Evolutionary conservation across 1,139 yeast species (phyloP), one percentile per base, ranked within the genome.

Genomic region (Groenewaldozyma auringiensis): DNA sequence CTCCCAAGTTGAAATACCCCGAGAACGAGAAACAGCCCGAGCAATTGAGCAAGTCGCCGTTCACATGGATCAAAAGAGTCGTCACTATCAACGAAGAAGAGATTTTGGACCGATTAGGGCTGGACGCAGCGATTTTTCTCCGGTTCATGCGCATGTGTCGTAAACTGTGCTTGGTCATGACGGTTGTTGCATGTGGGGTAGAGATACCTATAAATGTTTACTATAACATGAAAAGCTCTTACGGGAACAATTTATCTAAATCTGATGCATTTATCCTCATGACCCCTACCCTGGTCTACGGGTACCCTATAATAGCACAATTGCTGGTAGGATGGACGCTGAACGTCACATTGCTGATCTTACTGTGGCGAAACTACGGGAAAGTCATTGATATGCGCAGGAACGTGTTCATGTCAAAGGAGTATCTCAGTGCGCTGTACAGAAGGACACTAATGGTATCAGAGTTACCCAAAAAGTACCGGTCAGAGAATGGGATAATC

Each of bases 141-240:
- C 55, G 63, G 34, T 64, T 66, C 44, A 53, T 59, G 39, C 53
- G 51, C 18, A 64, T 68, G 69, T 53, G 61, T 43, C 57, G 69
- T 16, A 56, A 61, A 50, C 27, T 47, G 31, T 66, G 67, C 45
- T 40, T 58, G 13, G 46, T 61, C 4, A 49, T 67, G 17, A 53
- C 71, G 2, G 42, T 66, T 8, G 31, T 68, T 4, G 63, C 65
- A 2, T 61, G 68, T 42, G 55, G 59, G 2, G 58, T 64, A 3
- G 66, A 66, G 6, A 62, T 68, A 4, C 72, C 72, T 11, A 55
- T 68, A 48, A 68, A 68, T 47, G 62, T 68, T 25, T 50, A 53
- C 29, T 65, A 51, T 55, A 66, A 68, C 38, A 45, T 59, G 42
- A 48, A 50, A 37, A 51, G 53, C 40, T 46, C 56, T 6, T 46